Percentiles rank a stretch among this genome's conserved stretches.
These are phyloP conservation scores for Erodium trifolium DNA, from an alignment of 441 rosid genomes.

Conservation along the genomic window DNA sequence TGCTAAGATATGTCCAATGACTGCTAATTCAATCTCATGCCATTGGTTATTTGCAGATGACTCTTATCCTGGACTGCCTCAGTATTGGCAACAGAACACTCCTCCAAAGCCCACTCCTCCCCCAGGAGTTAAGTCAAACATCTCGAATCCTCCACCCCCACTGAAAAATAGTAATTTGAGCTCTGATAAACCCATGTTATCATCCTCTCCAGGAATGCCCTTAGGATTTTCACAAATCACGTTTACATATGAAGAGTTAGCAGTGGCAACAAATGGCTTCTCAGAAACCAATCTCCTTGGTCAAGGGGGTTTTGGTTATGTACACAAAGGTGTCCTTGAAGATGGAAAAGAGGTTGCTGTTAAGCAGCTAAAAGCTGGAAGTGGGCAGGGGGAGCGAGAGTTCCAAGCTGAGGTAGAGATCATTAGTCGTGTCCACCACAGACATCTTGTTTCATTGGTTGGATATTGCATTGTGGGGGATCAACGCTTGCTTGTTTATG, in stretches of 20 bases:
- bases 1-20: not conserved
- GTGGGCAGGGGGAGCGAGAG: constrained; percentile 97
- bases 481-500: constrained; percentile 84
- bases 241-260: constrained; percentile 73
- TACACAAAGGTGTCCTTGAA: constrained; percentile 85
- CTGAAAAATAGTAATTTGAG: constrained; percentile 63
- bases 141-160: constrained; percentile 39
- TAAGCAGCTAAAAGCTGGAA: constrained; percentile 85
- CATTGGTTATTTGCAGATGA: constrained; percentile 33
- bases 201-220: constrained; percentile 66
- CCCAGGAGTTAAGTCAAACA: constrained; percentile 22
- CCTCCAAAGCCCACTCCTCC: constrained; percentile 45
- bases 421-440: constrained; percentile 93
- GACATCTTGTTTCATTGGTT: constrained; percentile 86
- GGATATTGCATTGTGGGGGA: constrained; percentile 79
- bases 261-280: constrained; percentile 89
- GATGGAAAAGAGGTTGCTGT: constrained; percentile 92
- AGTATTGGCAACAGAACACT: constrained; percentile 53
- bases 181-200: constrained; percentile 46
- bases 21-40: not conserved
- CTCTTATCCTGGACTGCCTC: constrained; percentile 48
- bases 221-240: constrained; percentile 76
- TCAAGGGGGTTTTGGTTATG: constrained; percentile 97
- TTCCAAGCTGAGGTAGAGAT: constrained; percentile 97
- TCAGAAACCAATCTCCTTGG: constrained; percentile 81